Evolutionary conservation across 768 basidiomycete genomes (phyloP).

Genomic region (Grammothele lineata): DNA sequence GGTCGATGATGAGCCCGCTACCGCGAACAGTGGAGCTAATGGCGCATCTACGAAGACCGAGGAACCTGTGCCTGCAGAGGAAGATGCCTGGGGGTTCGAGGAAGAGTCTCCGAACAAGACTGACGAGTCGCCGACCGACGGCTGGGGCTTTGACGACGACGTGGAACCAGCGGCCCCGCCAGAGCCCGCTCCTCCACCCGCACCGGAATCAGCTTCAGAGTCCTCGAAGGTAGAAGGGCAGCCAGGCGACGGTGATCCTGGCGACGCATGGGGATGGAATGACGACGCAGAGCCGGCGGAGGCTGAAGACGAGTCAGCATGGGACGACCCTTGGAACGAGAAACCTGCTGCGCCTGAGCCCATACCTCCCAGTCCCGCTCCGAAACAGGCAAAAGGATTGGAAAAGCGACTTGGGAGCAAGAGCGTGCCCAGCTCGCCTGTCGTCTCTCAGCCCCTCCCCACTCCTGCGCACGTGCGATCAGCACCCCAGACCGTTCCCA

Average conservation of each 20-base stretch:
- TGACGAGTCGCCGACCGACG: slow-evolving; percentile 24
- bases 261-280: slow-evolving; percentile 65
- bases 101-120: slow-evolving; percentile 32
- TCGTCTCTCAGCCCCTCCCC: slow-evolving; percentile 12
- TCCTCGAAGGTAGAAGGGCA: slow-evolving; percentile 9
- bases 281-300: slow-evolving; percentile 38
- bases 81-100: slow-evolving; percentile 43
- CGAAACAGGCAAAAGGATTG: slow-evolving; percentile 54
- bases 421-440: slow-evolving; percentile 25
- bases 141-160: slow-evolving; percentile 39
- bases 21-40: slow-evolving; percentile 1
- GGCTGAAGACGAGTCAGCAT: slow-evolving; percentile 54
- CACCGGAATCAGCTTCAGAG: slow-evolving; percentile 2
- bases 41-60: neutral
- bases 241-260: slow-evolving; percentile 47
- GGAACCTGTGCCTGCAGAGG: slow-evolving; percentile 13
- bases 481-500: too few species aligned
- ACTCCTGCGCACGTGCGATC: too few species aligned
- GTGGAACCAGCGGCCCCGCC: neutral
- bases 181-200: slow-evolving; percentile 1
- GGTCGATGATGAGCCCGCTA: neutral
- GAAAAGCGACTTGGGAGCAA: slow-evolving; percentile 54
- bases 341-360: slow-evolving; percentile 5
- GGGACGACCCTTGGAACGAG: slow-evolving; percentile 47
- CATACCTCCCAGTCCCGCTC: slow-evolving; percentile 25